Evolutionary conservation across 2,329 filamentous ascomycete species (phyloP).

Genomic region (Didymella segeticola): DNA sequence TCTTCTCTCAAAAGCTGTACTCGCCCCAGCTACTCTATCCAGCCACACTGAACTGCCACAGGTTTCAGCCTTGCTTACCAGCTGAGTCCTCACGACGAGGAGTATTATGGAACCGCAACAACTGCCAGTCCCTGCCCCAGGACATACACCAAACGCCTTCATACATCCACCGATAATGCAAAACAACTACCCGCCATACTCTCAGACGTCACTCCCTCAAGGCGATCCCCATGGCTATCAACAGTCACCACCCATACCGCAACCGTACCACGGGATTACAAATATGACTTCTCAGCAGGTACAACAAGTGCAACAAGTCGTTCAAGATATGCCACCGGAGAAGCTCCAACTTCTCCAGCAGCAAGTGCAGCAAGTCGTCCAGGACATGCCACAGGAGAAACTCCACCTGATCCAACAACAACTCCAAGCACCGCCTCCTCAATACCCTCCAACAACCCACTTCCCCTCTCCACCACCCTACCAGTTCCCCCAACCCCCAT

Average conservation of each 20-base stretch:
- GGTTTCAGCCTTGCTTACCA: slow-evolving; percentile 9
- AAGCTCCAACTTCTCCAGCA: no score
- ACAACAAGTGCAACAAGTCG: slow-evolving; percentile 39
- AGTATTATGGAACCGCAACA: slow-evolving; percentile 26
- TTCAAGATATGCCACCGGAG: slow-evolving; percentile 41
- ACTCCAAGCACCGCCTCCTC: slow-evolving; percentile 20
- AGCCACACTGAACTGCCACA: slow-evolving; percentile 17
- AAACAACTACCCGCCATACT: slow-evolving; percentile 18
- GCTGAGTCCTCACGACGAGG: no score
- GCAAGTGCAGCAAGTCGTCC: no score
- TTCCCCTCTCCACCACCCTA: slow-evolving; percentile 7
- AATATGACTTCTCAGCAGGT: slow-evolving; percentile 38
- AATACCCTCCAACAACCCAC: slow-evolving; percentile 21
- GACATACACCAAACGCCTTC: slow-evolving; percentile 21
- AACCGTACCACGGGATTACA: slow-evolving; percentile 28
- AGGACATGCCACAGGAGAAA: no score
- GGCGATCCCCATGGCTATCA: slow-evolving; percentile 18
- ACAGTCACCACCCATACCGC: slow-evolving; percentile 20
- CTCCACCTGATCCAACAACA: slow-evolving; percentile 41
- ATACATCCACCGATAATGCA: slow-evolving; percentile 20
- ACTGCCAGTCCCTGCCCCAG: slow-evolving; percentile 26
- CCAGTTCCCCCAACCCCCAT: slow-evolving; percentile 22
- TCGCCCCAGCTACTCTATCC: slow-evolving; percentile 8
- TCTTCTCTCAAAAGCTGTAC: background rate
- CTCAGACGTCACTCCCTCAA: slow-evolving; percentile 7